Conservation (phyloP, 179 eudicot genomes). For the Amaranthus tricolor region DNA sequence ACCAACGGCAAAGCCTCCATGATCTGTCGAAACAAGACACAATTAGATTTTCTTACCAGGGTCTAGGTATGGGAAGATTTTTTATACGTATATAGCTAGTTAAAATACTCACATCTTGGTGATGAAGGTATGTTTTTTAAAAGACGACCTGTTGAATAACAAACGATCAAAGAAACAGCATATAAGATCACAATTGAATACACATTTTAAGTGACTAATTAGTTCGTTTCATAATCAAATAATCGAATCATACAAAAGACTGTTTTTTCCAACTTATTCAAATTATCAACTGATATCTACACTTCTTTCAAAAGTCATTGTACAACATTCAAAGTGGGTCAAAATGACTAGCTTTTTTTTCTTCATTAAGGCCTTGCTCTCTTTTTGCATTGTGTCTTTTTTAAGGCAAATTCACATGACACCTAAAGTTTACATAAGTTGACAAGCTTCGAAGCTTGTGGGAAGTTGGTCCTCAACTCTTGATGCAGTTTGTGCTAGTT, state of each 20-base stretch:
- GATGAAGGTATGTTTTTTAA: constrained; percentile 31
- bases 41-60: constrained; percentile 1
- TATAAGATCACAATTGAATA: neutral
- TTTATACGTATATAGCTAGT: neutral
- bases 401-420: neutral
- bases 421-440: neutral
- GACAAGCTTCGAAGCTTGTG: too few relatives aligned
- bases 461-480: too few relatives aligned
- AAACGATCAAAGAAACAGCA: neutral
- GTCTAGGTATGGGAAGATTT: neutral
- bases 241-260: neutral
- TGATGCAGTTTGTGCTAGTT: too few relatives aligned
- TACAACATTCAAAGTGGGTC: neutral
- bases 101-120: constrained; percentile 30
- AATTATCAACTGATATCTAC: neutral
- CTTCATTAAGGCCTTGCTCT: neutral
- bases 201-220: neutral
- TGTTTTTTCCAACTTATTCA: neutral
- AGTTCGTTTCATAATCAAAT: neutral
- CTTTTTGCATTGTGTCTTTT: neutral
- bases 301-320: neutral
- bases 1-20: constrained; percentile 20
- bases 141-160: constrained; percentile 25
- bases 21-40: constrained; percentile 23
- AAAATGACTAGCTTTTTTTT: neutral